These are phyloP conservation scores for Harringtonia aguacate DNA, from an alignment of 2,329 filamentous ascomycete species.

Conservation along the genomic window DNA sequence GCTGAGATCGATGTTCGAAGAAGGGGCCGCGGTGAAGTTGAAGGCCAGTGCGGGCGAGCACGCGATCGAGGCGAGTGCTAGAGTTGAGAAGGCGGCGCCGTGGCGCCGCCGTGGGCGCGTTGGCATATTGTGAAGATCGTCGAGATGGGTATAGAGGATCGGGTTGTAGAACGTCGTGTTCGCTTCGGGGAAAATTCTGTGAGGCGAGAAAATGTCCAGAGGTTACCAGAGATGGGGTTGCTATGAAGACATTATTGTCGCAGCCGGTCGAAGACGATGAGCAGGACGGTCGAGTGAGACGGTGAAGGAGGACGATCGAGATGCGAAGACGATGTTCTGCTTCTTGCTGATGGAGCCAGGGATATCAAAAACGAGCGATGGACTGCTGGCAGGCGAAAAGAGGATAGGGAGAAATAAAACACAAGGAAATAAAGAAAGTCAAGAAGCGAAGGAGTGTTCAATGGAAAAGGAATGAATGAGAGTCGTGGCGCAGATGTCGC, in stretches of 20 bases:
- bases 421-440: neutral
- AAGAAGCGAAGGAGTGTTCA: neutral
- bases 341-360: neutral
- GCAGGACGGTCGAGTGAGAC: too few relatives aligned
- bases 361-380: neutral
- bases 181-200: too few relatives aligned
- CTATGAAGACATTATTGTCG: too few relatives aligned
- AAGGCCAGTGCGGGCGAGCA: conserved; percentile 35
- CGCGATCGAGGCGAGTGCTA: conserved; percentile 29
- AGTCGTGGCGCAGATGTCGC: neutral
- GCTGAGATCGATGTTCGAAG: conserved; percentile 66
- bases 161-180: too few relatives aligned
- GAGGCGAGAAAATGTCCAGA: too few relatives aligned
- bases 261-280: too few relatives aligned
- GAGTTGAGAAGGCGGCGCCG: conserved; percentile 14
- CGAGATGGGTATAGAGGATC: neutral
- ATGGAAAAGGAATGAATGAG: neutral
- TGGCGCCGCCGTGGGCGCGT: conserved; percentile 31
- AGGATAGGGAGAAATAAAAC: neutral
- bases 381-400: neutral
- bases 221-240: too few relatives aligned
- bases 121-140: conserved; percentile 32
- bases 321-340: too few relatives aligned
- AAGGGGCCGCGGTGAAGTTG: conserved; percentile 50
- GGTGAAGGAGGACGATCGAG: too few relatives aligned